These are phyloP conservation scores for Torulaspora quercuum DNA, from an alignment of 805 yeast genomes.

Conservation along the genomic window DNA sequence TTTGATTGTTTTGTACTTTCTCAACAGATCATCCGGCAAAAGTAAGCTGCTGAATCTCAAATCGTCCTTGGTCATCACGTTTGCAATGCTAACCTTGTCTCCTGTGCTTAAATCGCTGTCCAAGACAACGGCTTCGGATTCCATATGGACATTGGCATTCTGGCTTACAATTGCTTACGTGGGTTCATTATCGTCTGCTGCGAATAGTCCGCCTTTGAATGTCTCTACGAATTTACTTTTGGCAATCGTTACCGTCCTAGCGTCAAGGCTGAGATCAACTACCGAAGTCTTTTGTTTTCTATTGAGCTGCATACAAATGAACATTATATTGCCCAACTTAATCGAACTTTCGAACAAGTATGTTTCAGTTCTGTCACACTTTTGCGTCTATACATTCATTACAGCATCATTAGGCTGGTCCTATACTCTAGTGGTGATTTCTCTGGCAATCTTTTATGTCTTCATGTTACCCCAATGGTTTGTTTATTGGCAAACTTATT, in stretches of 20 bases:
- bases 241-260: slow-evolving; percentile 82
- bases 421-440: slow-evolving; percentile 22
- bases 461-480: slow-evolving; percentile 30
- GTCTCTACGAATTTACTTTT: slow-evolving; percentile 79
- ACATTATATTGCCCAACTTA: slow-evolving; percentile 32
- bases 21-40: slow-evolving; percentile 2
- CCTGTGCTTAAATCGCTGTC: slow-evolving; percentile 89
- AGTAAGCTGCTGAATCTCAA: slow-evolving; percentile 43
- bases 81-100: slow-evolving; percentile 71
- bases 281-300: slow-evolving; percentile 80
- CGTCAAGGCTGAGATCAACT: slow-evolving; percentile 77
- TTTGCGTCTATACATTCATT: slow-evolving; percentile 27
- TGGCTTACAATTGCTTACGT: slow-evolving; percentile 73
- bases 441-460: slow-evolving; percentile 21
- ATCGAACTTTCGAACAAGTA: slow-evolving; percentile 17
- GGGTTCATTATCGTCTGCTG: slow-evolving; percentile 23
- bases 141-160: slow-evolving; percentile 88
- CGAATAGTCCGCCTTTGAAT: slow-evolving; percentile 41
- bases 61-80: slow-evolving; percentile 63
- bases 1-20: slow-evolving; percentile 8
- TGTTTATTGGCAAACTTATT: slow-evolving; percentile 33
- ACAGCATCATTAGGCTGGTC: slow-evolving; percentile 23
- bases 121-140: slow-evolving; percentile 84
- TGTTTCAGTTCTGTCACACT: slow-evolving; percentile 21
- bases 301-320: slow-evolving; percentile 42